Conservation (phyloP, 805 yeast species). For the Metschnikowia gruessii region DNA sequence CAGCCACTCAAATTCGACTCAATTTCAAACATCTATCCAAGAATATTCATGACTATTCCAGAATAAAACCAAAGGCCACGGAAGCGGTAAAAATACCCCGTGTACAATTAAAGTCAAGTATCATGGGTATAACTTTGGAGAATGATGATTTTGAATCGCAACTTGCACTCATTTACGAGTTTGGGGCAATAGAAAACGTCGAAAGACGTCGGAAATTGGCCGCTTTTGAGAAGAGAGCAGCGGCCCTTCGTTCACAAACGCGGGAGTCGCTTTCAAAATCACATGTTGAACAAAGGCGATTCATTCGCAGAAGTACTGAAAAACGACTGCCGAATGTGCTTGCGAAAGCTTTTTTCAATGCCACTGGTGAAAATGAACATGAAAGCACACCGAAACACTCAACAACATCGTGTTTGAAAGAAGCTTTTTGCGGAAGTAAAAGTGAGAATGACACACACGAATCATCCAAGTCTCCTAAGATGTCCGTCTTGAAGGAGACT, state of each 20-base stretch:
- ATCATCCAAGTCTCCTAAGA: background rate
- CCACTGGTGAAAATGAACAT: background rate
- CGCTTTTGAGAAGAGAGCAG: slow-evolving; percentile 33
- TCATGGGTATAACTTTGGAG: slow-evolving; percentile 64
- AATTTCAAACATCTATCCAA: slow-evolving; percentile 40
- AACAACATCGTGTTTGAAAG: background rate
- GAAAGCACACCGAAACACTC: background rate
- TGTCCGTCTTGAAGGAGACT: slow-evolving; percentile 1
- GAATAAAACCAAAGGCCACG: slow-evolving; percentile 36
- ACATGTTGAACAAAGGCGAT: slow-evolving; percentile 7
- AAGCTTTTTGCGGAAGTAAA: slow-evolving; percentile 2
- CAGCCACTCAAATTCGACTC: slow-evolving; percentile 56
- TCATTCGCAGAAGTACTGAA: background rate
- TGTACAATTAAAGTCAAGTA: slow-evolving; percentile 52
- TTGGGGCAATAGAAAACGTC: slow-evolving; percentile 66
- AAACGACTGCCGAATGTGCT: slow-evolving; percentile 5
- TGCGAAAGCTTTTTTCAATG: slow-evolving; percentile 9
- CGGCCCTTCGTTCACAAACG: slow-evolving; percentile 15
- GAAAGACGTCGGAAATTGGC: slow-evolving; percentile 51
- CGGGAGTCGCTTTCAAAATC: slow-evolving; percentile 9
- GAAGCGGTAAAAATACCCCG: slow-evolving; percentile 51
- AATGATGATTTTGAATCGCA: slow-evolving; percentile 90
- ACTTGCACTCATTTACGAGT: slow-evolving; percentile 58
- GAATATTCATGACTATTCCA: slow-evolving; percentile 27
- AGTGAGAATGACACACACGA: background rate